Conservation (phyloP, 306 rosid genomes). For the Dalbergia cochinchinensis region DNA sequence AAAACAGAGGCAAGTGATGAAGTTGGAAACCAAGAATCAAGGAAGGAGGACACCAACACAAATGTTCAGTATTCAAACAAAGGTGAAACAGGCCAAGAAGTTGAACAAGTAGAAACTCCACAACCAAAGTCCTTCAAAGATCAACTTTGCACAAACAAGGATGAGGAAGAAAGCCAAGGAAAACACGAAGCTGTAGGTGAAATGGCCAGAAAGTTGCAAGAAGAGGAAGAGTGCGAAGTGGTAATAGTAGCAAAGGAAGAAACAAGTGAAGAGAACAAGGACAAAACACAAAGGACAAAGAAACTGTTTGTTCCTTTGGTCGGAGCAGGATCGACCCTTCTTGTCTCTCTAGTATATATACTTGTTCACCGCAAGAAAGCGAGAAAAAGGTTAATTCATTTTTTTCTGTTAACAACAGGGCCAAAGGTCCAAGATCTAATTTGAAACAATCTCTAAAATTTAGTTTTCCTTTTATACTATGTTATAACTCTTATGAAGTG, state of each 20-base stretch:
- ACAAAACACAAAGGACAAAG: slow-evolving; percentile 39
- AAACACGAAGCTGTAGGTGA: slow-evolving; percentile 35
- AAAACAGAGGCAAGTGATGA: neutral
- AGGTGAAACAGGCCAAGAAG: slow-evolving; percentile 28
- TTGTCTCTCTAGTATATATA: slow-evolving; percentile 55
- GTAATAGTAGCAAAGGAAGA: slow-evolving; percentile 40
- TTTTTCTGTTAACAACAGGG: no score
- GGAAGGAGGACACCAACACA: neutral
- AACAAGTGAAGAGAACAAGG: slow-evolving; percentile 40
- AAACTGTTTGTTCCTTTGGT: slow-evolving; percentile 52
- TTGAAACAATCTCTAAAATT: neutral
- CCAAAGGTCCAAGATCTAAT: neutral
- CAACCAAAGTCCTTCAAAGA: slow-evolving; percentile 14
- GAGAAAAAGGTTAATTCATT: slow-evolving; percentile 41
- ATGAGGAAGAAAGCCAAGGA: slow-evolving; percentile 27
- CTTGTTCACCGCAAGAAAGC: slow-evolving; percentile 49
- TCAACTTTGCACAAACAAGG: slow-evolving; percentile 15
- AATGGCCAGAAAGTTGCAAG: neutral
- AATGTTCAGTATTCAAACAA: slow-evolving; percentile 34
- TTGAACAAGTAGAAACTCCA: slow-evolving; percentile 23
- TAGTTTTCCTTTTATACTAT: slow-evolving; percentile 17
- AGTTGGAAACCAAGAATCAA: slow-evolving; percentile 3
- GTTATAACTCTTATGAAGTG: neutral
- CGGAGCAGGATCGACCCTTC: slow-evolving; percentile 67
- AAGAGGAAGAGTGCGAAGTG: neutral